Base-by-base conservation (phyloP, 2,329 filamentous ascomycete species). In the Stemphylium vesicarium region DNA sequence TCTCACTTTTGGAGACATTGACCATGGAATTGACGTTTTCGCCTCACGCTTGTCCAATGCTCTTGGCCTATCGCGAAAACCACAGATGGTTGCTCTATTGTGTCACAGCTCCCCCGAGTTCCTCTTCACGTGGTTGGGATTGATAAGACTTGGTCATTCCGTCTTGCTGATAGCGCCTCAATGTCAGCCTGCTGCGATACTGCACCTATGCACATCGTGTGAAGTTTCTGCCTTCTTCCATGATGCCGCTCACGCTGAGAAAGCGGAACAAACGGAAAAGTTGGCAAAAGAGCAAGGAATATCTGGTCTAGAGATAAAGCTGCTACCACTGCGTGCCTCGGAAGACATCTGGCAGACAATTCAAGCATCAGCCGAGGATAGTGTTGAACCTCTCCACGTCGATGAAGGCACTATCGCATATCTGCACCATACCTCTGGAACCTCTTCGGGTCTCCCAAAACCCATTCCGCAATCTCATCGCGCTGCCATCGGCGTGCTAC, bases 391-490 rank as follows among this genome's bases (percentile, higher is more conserved):
- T 18, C 53, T 60, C 8, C 33, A 51, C 16, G 35, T 59, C 18
- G 56, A 66, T 7, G 68, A 73, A 7, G 60, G 62, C 1, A 78
- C 82, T 11, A 67, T 81, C 12, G 85, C 85, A 0, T 88, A 86
- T 66, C 74, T 86, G 20, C 82, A 83, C 59, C 86, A 89, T 63
- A 87, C 85, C 0, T 89, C 86, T 0, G 86, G 86, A 0, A 89
- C 87, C 2, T 87, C 85, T 0, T 84, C 82, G 0, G 86, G 86
- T 0, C 68, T 85, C 1, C 86, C 86, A 0, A 88, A 88, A 54
- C 84, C 84, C 0, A 87, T 89, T 1, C 79, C 80, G 0, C 85
- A 88, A 54, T 80, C 77, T 1, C 84, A 88, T 63, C 77, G 77
- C 40, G 83, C 78, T 10, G 83, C 81, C 3, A 79, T 85, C 3